Conservation (phyloP, 164 flowering plant species). For the Macadamia integrifolia region DNA sequence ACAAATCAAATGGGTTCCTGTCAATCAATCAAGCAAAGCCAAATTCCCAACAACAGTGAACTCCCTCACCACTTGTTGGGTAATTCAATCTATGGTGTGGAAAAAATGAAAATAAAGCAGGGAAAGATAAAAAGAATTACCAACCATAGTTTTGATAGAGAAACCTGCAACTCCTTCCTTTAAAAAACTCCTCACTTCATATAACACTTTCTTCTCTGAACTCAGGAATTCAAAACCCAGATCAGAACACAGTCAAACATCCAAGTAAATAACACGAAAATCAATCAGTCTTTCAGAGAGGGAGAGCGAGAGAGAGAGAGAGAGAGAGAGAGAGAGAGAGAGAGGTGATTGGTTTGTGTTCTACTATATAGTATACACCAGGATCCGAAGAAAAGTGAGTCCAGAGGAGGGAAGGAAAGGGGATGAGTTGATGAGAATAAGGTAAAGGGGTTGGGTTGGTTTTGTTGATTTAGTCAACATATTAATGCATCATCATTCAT, state of each 20-base stretch:
- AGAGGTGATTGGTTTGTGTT: background rate
- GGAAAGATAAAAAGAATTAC: no score
- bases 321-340: background rate
- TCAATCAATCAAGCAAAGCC: background rate
- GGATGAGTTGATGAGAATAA: background rate
- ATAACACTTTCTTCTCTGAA: background rate
- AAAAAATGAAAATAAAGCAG: no score
- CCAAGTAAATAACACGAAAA: no score
- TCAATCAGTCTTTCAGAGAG: no score
- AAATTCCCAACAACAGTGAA: background rate
- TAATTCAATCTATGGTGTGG: background rate
- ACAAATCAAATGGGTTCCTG: background rate
- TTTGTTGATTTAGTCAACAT: slow-evolving; percentile 38
- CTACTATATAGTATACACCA: background rate
- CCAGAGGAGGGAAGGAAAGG: background rate
- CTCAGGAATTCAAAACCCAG: background rate
- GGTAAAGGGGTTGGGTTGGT: background rate
- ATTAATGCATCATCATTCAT: slow-evolving; percentile 28
- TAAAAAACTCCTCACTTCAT: background rate
- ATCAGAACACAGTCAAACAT: background rate
- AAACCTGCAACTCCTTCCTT: background rate
- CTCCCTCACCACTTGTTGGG: background rate
- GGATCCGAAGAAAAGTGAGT: background rate
- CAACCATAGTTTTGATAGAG: no score
- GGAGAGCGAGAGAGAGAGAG: background rate